Percentiles rank a stretch among this genome's conserved stretches.
phyloP scores from a whole-genome alignment of 2,329 filamentous ascomycete species.

The Eutypa lata region DNA sequence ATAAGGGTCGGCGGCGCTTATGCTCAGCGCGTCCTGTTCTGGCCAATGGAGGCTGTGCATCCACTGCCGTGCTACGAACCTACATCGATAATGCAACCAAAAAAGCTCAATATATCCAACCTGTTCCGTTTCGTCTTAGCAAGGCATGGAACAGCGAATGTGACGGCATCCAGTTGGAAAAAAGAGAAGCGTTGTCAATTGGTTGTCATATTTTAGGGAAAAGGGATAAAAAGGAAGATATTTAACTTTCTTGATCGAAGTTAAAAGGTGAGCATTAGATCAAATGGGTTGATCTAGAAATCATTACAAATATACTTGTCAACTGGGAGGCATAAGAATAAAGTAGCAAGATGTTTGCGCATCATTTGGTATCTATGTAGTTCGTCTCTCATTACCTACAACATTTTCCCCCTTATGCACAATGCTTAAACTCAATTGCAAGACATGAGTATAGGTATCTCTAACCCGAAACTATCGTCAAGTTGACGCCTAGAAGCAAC shows the following conservation, averaged over 20 bases:
- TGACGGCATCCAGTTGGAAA: not conserved
- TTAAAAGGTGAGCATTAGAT: too few relatives aligned
- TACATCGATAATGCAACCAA: not conserved
- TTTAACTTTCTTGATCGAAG: too few relatives aligned
- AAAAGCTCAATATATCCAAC: not conserved
- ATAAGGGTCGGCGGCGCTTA: not conserved
- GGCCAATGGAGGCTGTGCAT: not conserved
- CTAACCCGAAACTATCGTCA: not conserved
- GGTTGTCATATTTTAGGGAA: too few relatives aligned
- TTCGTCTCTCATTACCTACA: constrained; percentile 20
- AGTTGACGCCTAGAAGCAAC: not conserved
- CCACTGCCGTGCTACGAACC: not conserved
- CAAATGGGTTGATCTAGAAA: too few relatives aligned
- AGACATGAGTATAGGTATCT: not conserved
- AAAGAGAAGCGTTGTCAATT: not conserved
- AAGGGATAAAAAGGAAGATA: too few relatives aligned
- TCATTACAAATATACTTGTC: not conserved
- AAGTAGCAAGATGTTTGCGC: constrained; percentile 3
- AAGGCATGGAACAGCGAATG: not conserved
- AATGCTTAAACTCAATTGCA: constrained; percentile 1
- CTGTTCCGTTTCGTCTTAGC: not conserved
- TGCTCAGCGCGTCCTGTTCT: not conserved
- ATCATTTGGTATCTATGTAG: constrained; percentile 18
- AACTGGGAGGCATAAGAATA: not conserved
- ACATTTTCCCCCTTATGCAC: constrained; percentile 4